Evolutionary conservation across 2,329 filamentous ascomycete genomes (phyloP).

Genomic region (Colletotrichum musicola): DNA sequence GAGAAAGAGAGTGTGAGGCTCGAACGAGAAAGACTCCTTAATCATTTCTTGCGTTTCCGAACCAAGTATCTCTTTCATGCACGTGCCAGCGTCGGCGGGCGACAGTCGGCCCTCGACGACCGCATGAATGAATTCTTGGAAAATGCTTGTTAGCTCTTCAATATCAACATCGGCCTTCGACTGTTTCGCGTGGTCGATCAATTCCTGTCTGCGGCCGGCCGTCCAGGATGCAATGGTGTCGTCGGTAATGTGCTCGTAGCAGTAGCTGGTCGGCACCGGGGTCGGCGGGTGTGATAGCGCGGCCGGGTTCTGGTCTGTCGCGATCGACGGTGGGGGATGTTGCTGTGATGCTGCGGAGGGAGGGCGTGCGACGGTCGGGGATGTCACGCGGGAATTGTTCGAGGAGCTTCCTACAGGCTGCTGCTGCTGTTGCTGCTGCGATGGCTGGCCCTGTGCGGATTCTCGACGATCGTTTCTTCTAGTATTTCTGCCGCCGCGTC

Average conservation of each 20-base stretch:
- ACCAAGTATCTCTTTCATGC: slow-evolving; percentile 80
- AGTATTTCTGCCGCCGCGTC: slow-evolving; percentile 59
- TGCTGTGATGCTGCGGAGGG: slow-evolving; percentile 41
- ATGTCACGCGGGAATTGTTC: slow-evolving; percentile 29
- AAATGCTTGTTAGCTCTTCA: slow-evolving; percentile 76
- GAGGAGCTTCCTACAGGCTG: slow-evolving; percentile 28
- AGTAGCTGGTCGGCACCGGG: slow-evolving; percentile 65
- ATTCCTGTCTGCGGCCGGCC: slow-evolving; percentile 70
- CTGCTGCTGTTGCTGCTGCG: slow-evolving; percentile 12
- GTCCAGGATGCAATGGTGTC: slow-evolving; percentile 77
- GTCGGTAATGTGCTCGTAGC: slow-evolving; percentile 82
- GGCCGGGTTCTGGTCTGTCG: slow-evolving; percentile 44
- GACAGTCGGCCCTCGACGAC: slow-evolving; percentile 77
- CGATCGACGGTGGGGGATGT: slow-evolving; percentile 46
- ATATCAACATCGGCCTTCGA: slow-evolving; percentile 77
- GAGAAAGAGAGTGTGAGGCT: slow-evolving; percentile 79
- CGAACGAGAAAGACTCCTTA: slow-evolving; percentile 65
- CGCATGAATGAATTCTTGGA: slow-evolving; percentile 87
- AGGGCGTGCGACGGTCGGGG: slow-evolving; percentile 33
- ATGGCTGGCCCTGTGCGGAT: slow-evolving; percentile 54
- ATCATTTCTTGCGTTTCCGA: slow-evolving; percentile 64
- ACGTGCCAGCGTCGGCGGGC: slow-evolving; percentile 76
- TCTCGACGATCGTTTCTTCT: slow-evolving; percentile 66
- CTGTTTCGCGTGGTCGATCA: slow-evolving; percentile 74
- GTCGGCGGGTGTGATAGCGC: slow-evolving; percentile 43